Evolutionary conservation across 441 rosid species (phyloP), one percentile per base, ranked within the genome.

Genomic region (Jatropha multifida): DNA sequence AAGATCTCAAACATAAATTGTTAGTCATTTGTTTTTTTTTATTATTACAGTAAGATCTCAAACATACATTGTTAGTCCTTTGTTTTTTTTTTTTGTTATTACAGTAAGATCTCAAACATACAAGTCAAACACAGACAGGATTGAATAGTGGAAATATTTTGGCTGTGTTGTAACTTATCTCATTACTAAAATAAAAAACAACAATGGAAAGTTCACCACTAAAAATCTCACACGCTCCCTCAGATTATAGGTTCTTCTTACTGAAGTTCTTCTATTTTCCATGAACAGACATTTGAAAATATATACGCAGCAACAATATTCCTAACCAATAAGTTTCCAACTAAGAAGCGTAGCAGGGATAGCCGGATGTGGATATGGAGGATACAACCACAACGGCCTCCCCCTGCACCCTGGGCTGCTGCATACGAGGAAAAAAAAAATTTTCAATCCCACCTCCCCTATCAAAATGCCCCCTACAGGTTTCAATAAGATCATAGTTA

Each of bases 201-300:
- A 51, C 0, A 8, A 12, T 42, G 38, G 60, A 55, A 55, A 56
- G 5, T 59, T 15, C 41, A 41, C 65, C 20, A 26, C n/a, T 1
- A 2, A 59, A 41, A 42, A 40, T 23, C 11, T 42, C 55, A 42
- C 38, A 11, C 44, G 66, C 26, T 59, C 42, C 52, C 55, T 74
- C 61, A 66, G 41, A 67, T 58, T 65, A 49, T 44, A 41, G 20
- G 68, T 49, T 40, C n/a, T 48, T 68, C n/a, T 37, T 18, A 44
- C 3, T 60, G 32, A 18, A 5, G 61, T 13, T 37, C 32, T 69
- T 58, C 27, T 56, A 51, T 55, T 56, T 42, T 38, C 18, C 64
- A 54, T 17, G 18, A 56, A 38, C 48, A 56, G 64, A 42, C 58
- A 71, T 18, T 56, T 40, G 14, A 26, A 56, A 13, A 64, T 40